A percentile compares a stretch with the other conserved stretches of the same genome.
These are phyloP conservation scores for Citrullus mucosospermus DNA, from an alignment of 306 rosid genomes.

Conservation along the genomic window DNA sequence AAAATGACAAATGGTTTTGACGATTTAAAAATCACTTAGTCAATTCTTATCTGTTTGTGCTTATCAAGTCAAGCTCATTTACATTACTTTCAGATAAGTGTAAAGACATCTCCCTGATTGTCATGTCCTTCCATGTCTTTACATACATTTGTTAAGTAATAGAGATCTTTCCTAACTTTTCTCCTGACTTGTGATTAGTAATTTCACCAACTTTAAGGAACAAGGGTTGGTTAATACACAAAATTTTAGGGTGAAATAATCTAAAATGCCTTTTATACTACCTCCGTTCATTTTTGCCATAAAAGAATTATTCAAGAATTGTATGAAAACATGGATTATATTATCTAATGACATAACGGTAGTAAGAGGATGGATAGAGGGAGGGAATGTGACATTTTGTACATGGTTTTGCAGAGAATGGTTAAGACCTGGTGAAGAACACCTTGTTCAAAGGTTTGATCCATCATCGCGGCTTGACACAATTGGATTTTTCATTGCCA, in stretches of 20 bases:
- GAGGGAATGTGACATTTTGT: not conserved
- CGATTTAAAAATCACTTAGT: not conserved
- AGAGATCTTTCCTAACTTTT: too few species aligned
- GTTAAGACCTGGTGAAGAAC: conserved; percentile 88
- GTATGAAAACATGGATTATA: too few species aligned
- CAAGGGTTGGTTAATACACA: not conserved
- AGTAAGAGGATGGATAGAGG: too few species aligned
- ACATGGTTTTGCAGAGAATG: conserved; percentile 44
- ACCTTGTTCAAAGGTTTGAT: conserved; percentile 93
- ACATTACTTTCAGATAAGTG: not conserved
- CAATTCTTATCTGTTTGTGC: not conserved
- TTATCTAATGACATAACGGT: too few species aligned
- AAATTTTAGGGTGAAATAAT: too few species aligned
- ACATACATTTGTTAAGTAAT: too few species aligned
- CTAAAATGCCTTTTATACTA: too few species aligned
- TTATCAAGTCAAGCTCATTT: not conserved
- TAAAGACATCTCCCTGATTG: not conserved
- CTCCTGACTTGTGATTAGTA: too few species aligned
- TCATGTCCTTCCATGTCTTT: not conserved
- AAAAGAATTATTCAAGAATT: too few species aligned
- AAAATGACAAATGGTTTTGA: too few species aligned
- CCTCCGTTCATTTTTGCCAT: too few species aligned
- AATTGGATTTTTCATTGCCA: conserved; percentile 88
- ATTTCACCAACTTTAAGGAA: not conserved
- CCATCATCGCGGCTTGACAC: conserved; percentile 74